phyloP scores from a whole-genome alignment of 2,329 filamentous ascomycete species.

The Aspergillus arachidicola region DNA sequence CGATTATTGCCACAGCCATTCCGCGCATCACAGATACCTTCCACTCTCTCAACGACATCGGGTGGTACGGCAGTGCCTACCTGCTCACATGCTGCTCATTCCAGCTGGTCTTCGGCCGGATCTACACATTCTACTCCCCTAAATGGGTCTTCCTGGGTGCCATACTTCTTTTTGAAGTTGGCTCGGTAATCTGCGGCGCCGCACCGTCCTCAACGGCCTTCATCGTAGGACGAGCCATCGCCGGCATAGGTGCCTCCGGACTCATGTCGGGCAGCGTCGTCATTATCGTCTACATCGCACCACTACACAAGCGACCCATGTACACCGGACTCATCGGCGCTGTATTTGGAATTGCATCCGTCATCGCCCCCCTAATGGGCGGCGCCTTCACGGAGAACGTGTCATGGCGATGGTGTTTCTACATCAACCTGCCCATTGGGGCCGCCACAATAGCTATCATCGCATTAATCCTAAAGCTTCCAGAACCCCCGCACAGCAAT shows the following conservation, averaged over 20 bases:
- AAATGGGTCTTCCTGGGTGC: conserved; percentile 39
- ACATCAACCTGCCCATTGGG: conserved; percentile 20
- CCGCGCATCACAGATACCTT: conserved; percentile 35
- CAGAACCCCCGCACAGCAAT: background rate
- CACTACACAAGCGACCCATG: conserved; percentile 55
- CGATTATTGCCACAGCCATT: background rate
- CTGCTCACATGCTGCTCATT: conserved; percentile 31
- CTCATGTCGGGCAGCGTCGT: conserved; percentile 31
- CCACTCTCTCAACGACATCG: conserved; percentile 9
- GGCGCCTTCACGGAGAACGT: conserved; percentile 42
- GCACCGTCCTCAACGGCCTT: conserved; percentile 36
- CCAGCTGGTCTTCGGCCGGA: conserved; percentile 38
- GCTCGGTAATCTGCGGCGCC: conserved; percentile 40
- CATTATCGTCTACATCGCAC: conserved; percentile 38
- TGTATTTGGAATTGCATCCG: conserved; percentile 58
- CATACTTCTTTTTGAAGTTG: conserved; percentile 41
- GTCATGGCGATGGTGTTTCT: conserved; percentile 21
- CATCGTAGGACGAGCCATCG: conserved; percentile 41
- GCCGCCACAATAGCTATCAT: conserved; percentile 2
- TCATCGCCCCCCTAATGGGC: conserved; percentile 46
- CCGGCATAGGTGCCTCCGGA: conserved; percentile 38
- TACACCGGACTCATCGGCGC: conserved; percentile 50
- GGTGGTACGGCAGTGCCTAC: conserved; percentile 16
- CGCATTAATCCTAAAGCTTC: conserved; percentile 1
- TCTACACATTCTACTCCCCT: conserved; percentile 40